Base-by-base conservation (phyloP, 495 filamentous ascomycete genomes). In the Penicillium tannophilum region DNA sequence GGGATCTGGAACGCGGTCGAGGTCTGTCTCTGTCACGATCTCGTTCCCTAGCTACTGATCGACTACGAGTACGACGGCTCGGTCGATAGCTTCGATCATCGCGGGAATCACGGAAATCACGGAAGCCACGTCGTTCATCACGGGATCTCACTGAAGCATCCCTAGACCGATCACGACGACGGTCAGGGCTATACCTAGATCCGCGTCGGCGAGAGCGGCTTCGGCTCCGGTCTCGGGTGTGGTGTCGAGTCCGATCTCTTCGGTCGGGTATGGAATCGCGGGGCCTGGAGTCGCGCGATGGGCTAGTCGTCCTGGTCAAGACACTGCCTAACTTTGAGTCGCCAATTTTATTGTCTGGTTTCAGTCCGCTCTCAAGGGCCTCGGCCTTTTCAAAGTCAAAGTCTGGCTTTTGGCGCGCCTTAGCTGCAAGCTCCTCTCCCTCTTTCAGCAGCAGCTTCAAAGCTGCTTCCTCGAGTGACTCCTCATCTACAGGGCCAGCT, bases 341-440 rank as follows among this genome's bases (percentile, higher is more conserved):
- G 17, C 55, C 60, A 17, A 52, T 61, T 52, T 73, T 75, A 8
- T 68, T 43, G 31, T 59, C 23, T 17, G 68, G 69, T 43, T 77
- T 79, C 33, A 78, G 66, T 12, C 76, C 76, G 50, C 76, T 77
- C 52, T 81, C 78, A 47, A 77, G 76, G 10, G 74, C 78, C 56
- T 81, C 78, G 6, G 78, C 78, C 63, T 79, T 71, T 59, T 79
- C 78, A 49, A 81, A 81, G 56, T 88, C 85, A 42, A 84, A 79
- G 42, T 86, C 83, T 4, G 81, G 82, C 57, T 84, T 81, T 57
- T 80, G 77, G 26, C 79, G 74, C 7, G 82, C 77, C 60, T 86
- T 88, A 16, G 84, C 84, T 14, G 84, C 83, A 43, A 83, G 73
- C 52, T 85, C 80, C 60, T 86, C 78, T 48, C 85, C 82, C 69